phyloP scores from a whole-genome alignment of 768 basidiomycete genomes.

The Mycena epipterygia region DNA sequence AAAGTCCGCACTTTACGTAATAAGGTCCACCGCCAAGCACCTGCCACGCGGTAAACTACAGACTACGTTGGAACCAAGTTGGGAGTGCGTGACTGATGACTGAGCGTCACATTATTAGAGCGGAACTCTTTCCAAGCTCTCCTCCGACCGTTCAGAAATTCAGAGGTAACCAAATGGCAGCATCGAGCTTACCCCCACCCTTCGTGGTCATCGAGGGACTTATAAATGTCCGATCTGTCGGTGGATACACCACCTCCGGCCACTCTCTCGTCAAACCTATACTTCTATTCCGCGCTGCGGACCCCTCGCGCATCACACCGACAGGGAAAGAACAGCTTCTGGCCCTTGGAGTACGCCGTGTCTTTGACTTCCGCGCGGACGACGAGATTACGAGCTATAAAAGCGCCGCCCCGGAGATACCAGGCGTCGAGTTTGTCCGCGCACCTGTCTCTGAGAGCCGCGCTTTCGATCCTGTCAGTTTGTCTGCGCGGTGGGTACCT shows the following conservation, averaged over 20 bases:
- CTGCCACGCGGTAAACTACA: too few relatives aligned
- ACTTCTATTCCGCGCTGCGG: slow-evolving; percentile 57
- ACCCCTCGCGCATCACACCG: slow-evolving; percentile 51
- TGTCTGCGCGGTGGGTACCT: slow-evolving; percentile 37
- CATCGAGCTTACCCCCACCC: slow-evolving; percentile 42
- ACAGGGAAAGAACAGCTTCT: slow-evolving; percentile 51
- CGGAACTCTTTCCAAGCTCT: too few relatives aligned
- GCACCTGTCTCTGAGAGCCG: slow-evolving; percentile 44
- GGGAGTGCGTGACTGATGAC: too few relatives aligned
- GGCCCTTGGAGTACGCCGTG: slow-evolving; percentile 50
- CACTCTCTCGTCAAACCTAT: slow-evolving; percentile 43
- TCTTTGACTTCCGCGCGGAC: slow-evolving; percentile 59
- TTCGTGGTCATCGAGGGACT: slow-evolving; percentile 58
- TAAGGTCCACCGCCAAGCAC: too few relatives aligned
- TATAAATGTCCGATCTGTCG: slow-evolving; percentile 54
- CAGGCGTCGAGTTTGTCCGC: slow-evolving; percentile 48
- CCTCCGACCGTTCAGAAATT: neutral
- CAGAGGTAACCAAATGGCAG: neutral
- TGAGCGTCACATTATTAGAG: too few relatives aligned
- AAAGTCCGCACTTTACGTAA: too few relatives aligned
- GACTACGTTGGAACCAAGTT: too few relatives aligned
- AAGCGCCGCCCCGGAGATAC: slow-evolving; percentile 44
- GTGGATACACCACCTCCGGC: slow-evolving; percentile 39
- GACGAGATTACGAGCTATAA: slow-evolving; percentile 52
- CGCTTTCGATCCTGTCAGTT: slow-evolving; percentile 45